Evolutionary conservation across 129 eudicot genomes (phyloP), one percentile per base, ranked within the genome.

Genomic region (Helichrysum umbraculigerum): DNA sequence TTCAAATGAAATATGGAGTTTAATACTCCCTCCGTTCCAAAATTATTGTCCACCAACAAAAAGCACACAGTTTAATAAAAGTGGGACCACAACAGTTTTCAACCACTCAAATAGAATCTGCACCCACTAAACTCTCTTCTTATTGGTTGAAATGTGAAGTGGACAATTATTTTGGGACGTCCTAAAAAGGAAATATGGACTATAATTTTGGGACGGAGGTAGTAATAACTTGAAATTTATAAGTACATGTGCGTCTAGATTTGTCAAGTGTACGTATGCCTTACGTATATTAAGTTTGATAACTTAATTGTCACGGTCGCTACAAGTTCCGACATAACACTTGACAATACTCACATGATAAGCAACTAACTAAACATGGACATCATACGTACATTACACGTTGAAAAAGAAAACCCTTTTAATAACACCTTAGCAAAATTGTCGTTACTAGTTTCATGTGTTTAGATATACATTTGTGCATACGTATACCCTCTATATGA

Each of bases 261-360:
- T 41, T 74, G 22, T 62, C 44, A 39, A 14, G 44, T 25, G 41
- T 74, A n/a, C n/a, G n/a, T n/a, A 64, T 0, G 29, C 32, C 25
- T 3, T 39, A 59, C 37, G 2, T 35, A 42, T 59, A 39, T 58
- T 59, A 57, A 37, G 16, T 42, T 21, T 34, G 52, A 59, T 42
- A 19, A 12, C 15, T 19, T n/a, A n/a, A n/a, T n/a, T 7, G 19
- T 7, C 15, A 64, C 15, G 47, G 30, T 3, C 66, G 10, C 32
- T 75, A 47, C 63, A 75, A 10, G 50, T 47, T 61, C 33, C 66
- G 51, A 47, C 33, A 63, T 37, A 75, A 25, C 28, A 25, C 28
- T 25, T 21, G 63, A 63, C 71, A 44, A 0, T 22, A 63, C n/a
- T 17, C 47, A 63, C 50, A 61, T 60, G 58, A 52, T n/a, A 15